phyloP scores from a whole-genome alignment of 345 rosid species.

The Anastatica hierochuntica region DNA sequence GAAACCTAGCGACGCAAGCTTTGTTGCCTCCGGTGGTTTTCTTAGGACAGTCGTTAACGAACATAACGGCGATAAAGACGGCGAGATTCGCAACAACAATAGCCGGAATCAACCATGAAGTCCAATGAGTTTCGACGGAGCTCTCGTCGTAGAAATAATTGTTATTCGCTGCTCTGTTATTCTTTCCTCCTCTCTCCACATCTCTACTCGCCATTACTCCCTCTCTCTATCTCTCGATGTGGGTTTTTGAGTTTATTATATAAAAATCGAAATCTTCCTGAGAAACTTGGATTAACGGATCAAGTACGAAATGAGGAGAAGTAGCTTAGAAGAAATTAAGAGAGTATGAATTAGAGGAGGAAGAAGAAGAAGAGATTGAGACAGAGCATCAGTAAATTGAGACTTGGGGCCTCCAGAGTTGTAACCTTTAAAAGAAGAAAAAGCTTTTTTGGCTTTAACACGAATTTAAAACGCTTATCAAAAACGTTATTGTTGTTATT shows the following conservation, averaged over 20 bases:
- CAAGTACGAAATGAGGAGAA: slow-evolving; percentile 17
- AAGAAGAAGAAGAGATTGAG: slow-evolving; percentile 18
- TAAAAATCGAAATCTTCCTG: too few relatives aligned
- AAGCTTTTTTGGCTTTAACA: not conserved
- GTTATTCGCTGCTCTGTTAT: slow-evolving; percentile 13
- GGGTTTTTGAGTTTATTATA: too few relatives aligned
- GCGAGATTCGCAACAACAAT: slow-evolving; percentile 66
- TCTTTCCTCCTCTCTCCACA: slow-evolving; percentile 48
- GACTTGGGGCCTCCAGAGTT: slow-evolving; percentile 12
- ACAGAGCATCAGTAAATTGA: slow-evolving; percentile 25
- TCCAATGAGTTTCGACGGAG: slow-evolving; percentile 53
- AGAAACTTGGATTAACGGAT: slow-evolving; percentile 16
- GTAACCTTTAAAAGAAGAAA: not conserved
- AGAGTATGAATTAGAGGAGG: too few relatives aligned
- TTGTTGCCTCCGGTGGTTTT: slow-evolving; percentile 31
- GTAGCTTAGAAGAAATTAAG: slow-evolving; percentile 26
- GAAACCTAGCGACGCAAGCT: slow-evolving; percentile 60
- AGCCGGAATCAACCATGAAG: slow-evolving; percentile 81
- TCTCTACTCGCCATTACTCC: slow-evolving; percentile 48
- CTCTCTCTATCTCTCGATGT: not conserved
- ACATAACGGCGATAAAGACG: slow-evolving; percentile 65
- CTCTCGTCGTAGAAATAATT: slow-evolving; percentile 27
- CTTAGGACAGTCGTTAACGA: slow-evolving; percentile 78
- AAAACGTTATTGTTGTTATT: not conserved
- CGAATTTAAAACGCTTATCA: too few relatives aligned